Conservation (phyloP, 441 rosid genomes). For the Sinapis alba region DNA sequence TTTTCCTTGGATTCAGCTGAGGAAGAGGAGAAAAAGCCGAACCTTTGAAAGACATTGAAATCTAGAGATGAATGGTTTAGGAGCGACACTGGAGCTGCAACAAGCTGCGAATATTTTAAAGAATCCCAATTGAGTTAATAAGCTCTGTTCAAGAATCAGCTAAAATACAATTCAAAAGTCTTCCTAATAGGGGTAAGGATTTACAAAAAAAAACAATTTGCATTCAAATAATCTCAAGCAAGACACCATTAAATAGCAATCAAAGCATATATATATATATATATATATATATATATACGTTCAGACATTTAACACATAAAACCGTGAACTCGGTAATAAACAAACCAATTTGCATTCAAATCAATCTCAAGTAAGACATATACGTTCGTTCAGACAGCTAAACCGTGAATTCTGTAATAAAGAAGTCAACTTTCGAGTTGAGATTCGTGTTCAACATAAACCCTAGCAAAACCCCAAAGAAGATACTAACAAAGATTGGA, state of each 20-base stretch:
- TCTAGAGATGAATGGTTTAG: slow-evolving; percentile 34
- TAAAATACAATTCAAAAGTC: too few species aligned
- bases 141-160: too few species aligned
- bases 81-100: slow-evolving; percentile 46
- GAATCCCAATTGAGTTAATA: neutral
- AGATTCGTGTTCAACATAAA: slow-evolving; percentile 36
- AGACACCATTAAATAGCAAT: too few species aligned
- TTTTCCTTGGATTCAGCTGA: slow-evolving; percentile 63
- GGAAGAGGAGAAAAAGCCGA: slow-evolving; percentile 72
- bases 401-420: neutral
- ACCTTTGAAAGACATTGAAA: slow-evolving; percentile 53
- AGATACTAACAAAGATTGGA: neutral
- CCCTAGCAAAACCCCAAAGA: slow-evolving; percentile 57
- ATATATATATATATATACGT: too few species aligned
- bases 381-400: neutral
- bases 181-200: neutral
- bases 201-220: neutral
- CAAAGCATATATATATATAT: too few species aligned
- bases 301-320: too few species aligned
- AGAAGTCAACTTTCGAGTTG: neutral
- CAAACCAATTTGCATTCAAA: neutral
- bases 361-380: neutral
- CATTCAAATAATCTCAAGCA: neutral
- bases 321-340: neutral
- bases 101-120: slow-evolving; percentile 44